Conservation (phyloP, 306 rosid genomes). For the Prunus salicina region DNA sequence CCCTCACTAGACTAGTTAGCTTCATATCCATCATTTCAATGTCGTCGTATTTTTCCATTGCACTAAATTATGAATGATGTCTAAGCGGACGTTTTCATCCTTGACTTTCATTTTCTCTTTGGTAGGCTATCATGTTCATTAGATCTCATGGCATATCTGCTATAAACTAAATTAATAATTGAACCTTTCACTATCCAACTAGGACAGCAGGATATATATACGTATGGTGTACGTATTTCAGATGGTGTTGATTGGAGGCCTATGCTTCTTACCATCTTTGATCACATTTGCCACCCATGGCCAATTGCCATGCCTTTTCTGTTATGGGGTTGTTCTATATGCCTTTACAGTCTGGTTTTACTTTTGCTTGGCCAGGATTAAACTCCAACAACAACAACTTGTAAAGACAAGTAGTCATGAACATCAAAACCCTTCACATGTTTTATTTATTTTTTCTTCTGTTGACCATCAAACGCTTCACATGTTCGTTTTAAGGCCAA, state of each 20-base stretch:
- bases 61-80: background rate
- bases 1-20: background rate
- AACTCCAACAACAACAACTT: constrained; percentile 13
- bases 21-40: background rate
- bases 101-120: background rate
- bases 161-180: background rate
- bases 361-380: constrained; percentile 24
- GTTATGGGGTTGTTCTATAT: constrained; percentile 17
- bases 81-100: background rate
- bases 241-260: background rate
- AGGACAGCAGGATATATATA: background rate
- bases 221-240: background rate
- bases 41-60: background rate
- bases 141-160: background rate
- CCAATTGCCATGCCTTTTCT: background rate
- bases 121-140: background rate
- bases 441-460: background rate
- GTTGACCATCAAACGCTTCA: constrained; percentile 11
- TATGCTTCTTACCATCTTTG: background rate
- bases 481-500: constrained; percentile 5
- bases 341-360: constrained; percentile 37
- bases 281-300: background rate
- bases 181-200: background rate
- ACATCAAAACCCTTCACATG: constrained; percentile 4
- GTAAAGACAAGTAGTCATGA: background rate